Evolutionary conservation across 139 green algal species (phyloP).

Genomic region (Chlorella ohadii): DNA sequence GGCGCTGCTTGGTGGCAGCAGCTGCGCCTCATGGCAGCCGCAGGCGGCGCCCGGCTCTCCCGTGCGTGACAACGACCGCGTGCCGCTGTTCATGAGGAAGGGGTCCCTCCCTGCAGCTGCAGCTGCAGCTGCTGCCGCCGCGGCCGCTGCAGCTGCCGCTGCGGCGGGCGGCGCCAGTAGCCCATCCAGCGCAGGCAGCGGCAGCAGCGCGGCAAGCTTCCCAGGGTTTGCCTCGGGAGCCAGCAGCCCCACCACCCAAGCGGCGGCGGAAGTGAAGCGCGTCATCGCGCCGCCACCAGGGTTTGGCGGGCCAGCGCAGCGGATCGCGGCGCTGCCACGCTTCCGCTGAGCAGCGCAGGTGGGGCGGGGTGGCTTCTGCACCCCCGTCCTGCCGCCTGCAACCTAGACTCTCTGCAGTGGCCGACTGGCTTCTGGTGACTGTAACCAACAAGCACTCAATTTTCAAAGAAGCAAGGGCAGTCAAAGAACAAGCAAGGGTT

Average conservation of each 20-base stretch:
- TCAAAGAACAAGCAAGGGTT: background rate
- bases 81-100: slow-evolving; percentile 27
- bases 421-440: background rate
- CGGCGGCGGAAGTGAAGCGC: slow-evolving; percentile 9
- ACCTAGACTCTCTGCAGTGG: background rate
- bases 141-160: too few species aligned
- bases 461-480: background rate
- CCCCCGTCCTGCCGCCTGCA: background rate
- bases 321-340: slow-evolving; percentile 24
- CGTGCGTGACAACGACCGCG: slow-evolving; percentile 6
- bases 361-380: background rate
- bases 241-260: slow-evolving; percentile 17
- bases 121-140: background rate
- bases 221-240: slow-evolving; percentile 8
- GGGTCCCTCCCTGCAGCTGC: slow-evolving; percentile 4
- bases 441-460: background rate
- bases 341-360: background rate
- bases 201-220: slow-evolving; percentile 29
- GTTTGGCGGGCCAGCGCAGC: slow-evolving; percentile 3
- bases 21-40: slow-evolving; percentile 1
- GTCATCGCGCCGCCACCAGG: slow-evolving; percentile 8
- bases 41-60: slow-evolving; percentile 4
- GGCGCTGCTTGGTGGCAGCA: background rate
- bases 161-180: background rate
- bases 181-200: background rate